phyloP scores from a whole-genome alignment of 176 grass and related monocot species.

The Leersia perrieri region DNA sequence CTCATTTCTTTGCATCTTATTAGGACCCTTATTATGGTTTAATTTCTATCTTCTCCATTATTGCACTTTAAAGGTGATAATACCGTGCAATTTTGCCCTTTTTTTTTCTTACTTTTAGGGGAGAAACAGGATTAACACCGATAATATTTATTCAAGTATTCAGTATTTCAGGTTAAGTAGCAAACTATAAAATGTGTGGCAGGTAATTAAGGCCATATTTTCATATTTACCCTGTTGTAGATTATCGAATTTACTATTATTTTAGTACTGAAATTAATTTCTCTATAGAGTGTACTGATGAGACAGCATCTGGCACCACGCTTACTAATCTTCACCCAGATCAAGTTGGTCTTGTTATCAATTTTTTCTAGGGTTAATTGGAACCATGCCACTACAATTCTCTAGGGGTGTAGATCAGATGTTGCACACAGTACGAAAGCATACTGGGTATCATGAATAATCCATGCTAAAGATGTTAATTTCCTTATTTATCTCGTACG shows the following conservation, averaged over 20 bases:
- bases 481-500: background rate
- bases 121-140: background rate
- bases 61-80: background rate
- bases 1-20: background rate
- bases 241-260: background rate
- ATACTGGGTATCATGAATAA: background rate
- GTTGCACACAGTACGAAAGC: background rate
- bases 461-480: background rate
- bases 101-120: no score
- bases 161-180: background rate
- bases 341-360: background rate
- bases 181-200: background rate
- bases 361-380: no score
- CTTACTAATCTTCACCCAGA: background rate
- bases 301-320: background rate
- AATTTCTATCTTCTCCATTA: background rate
- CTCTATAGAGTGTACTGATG: background rate
- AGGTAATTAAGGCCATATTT: background rate
- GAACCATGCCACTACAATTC: no score
- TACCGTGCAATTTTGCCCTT: background rate
- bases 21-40: background rate
- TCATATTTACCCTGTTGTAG: background rate
- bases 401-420: background rate
- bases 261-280: background rate
- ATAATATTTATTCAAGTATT: background rate